Evolutionary conservation across 768 basidiomycete species (phyloP), one percentile per base, ranked within the genome.

Genomic region (Suillus luteus): DNA sequence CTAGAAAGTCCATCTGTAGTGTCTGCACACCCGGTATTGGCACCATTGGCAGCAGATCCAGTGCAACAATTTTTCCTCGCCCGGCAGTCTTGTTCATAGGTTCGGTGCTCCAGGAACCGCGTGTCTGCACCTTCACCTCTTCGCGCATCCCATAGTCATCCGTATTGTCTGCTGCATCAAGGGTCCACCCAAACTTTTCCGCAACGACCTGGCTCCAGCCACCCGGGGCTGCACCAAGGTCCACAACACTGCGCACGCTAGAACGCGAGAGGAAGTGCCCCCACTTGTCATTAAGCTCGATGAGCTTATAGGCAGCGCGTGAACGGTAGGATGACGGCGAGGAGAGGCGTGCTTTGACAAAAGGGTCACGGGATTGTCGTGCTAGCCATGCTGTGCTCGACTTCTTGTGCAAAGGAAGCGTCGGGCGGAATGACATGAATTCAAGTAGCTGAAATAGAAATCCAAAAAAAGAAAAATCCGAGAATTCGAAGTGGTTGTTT

Each of bases 171-270:
- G 54, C 43, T 1, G 38, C 38, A 48, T 64, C 60, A 49, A 62
- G 38, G 27, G 59, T 35, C 81, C 84, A 86, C 3, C 88, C 87
- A n/a, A 92, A 72, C 62, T 85, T 83, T 38, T 79, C 80, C 0
- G 86, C 83, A 15, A 86, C 87, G 12, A 95, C 95, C 71, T 97
- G 95, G 58, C 90, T 91, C 96, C 96, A 99, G 0, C 94, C 94
- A 0, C 95, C 95, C 0, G 96, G 96, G 0, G 95, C 93, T 0
- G 92, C 92, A 17, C 96, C 96, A 24, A 97, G 84, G 75, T 97
- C 96, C 1, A 96, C 86, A 0, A 96, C 86, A 19, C 83, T 80
- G 1, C 74, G 79, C 5, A 90, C 85, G 61, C 89, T 81, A 31
- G 76, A 73, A 52, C 81, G 75, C 19, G 73, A 72, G 49, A 89